phyloP scores from a whole-genome alignment of 2,329 filamentous ascomycete genomes.

The Cryphonectria parasitica region DNA sequence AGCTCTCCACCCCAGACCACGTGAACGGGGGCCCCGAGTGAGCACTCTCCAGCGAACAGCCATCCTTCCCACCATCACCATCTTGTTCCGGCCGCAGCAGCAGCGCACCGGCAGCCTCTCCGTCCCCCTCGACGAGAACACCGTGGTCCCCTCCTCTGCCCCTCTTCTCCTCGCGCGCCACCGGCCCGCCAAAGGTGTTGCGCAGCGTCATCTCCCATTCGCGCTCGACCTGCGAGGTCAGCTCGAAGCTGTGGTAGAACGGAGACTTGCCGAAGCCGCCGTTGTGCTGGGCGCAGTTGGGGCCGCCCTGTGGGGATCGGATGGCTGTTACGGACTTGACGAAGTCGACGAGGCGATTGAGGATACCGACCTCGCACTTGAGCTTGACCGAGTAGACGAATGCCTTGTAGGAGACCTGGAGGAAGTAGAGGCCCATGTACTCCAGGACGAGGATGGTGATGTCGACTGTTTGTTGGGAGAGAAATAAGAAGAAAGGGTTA shows the following conservation, averaged over 20 bases:
- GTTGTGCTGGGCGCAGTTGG: conserved; percentile 5
- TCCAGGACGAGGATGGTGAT: conserved; percentile 40
- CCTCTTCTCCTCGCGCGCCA: not conserved
- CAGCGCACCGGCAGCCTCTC: not conserved
- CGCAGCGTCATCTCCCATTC: conserved; percentile 26
- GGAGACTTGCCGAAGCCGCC: not conserved
- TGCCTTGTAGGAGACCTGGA: conserved; percentile 42
- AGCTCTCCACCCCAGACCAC: not conserved
- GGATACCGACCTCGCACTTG: conserved; percentile 43
- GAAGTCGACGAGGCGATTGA: conserved; percentile 42
- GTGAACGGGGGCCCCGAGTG: not conserved
- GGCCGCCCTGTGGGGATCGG: not conserved
- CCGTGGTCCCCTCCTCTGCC: no score
- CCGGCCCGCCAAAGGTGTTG: conserved; percentile 20
- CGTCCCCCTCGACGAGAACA: not conserved
- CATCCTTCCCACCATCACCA: conserved; percentile 20
- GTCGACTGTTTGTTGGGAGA: conserved; percentile 33
- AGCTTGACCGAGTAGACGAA: conserved; percentile 43
- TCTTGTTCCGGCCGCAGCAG: not conserved
- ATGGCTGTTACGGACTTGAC: conserved; percentile 17
- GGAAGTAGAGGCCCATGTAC: conserved; percentile 38
- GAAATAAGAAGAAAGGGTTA: not conserved
- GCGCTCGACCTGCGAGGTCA: conserved; percentile 26
- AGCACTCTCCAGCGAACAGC: not conserved
- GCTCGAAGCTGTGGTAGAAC: conserved; percentile 16